These are phyloP conservation scores for Calvatia gigantea DNA, from an alignment of 768 basidiomycete species.

Conservation along the genomic window DNA sequence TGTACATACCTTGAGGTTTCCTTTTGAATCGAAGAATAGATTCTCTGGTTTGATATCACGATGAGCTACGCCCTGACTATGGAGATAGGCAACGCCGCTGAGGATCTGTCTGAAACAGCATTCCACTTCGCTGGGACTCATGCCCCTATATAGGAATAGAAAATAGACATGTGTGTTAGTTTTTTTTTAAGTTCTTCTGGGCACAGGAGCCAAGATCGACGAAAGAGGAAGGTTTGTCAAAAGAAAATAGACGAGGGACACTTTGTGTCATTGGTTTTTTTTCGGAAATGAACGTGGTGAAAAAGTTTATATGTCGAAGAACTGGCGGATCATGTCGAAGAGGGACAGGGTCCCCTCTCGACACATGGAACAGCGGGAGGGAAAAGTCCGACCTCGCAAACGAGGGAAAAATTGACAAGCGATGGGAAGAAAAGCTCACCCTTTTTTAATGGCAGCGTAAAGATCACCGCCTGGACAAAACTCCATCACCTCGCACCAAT, in stretches of 20 bases:
- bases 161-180: too few species aligned
- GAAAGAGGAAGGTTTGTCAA: constrained; percentile 1
- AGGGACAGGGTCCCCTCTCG: not conserved
- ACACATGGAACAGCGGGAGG: not conserved
- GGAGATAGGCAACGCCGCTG: constrained; percentile 83
- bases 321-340: not conserved
- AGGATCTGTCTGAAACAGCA: constrained; percentile 98
- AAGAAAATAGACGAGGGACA: constrained; percentile 9
- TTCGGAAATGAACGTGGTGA: constrained; percentile 8
- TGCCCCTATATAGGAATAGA: constrained; percentile 35
- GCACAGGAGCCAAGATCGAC: constrained; percentile 1
- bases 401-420: not conserved
- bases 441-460: constrained; percentile 98
- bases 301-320: not conserved
- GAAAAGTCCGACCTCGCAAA: not conserved
- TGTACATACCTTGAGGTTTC: constrained; percentile 81
- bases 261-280: constrained; percentile 2
- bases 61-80: constrained; percentile 96
- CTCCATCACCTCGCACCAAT: constrained; percentile 99
- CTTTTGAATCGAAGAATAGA: constrained; percentile 87
- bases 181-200: constrained; percentile 1
- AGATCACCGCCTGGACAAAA: constrained; percentile 98
- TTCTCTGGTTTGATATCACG: constrained; percentile 99
- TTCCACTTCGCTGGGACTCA: constrained; percentile 91
- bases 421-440: constrained; percentile 35